Evolutionary conservation across 352 stramenopile genomes (phyloP).

Genomic region (Globisporangium paddicum): DNA sequence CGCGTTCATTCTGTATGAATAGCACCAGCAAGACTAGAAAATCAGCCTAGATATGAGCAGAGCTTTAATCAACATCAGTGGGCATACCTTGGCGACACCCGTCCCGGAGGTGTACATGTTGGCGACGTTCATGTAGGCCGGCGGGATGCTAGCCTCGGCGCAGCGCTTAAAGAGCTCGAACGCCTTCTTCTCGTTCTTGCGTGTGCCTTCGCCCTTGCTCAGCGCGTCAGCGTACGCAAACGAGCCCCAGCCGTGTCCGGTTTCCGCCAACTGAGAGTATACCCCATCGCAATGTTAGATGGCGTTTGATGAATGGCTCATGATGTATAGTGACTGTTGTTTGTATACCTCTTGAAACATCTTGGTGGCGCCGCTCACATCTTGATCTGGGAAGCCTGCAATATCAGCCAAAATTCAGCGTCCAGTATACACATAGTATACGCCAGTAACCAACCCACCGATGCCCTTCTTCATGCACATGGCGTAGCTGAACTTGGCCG

Average conservation of each 20-base stretch:
- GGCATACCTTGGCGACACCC: conserved; percentile 59
- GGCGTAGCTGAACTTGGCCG: conserved; percentile 84
- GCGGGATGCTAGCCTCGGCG: conserved; percentile 55
- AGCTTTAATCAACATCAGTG: not conserved
- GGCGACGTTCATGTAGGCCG: conserved; percentile 76
- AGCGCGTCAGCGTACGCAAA: conserved; percentile 81
- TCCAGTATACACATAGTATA: not conserved
- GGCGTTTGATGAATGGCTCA: not conserved
- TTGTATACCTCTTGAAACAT: conserved; percentile 64
- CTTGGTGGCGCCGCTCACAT: conserved; percentile 46
- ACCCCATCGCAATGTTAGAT: not conserved
- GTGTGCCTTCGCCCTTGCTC: conserved; percentile 65
- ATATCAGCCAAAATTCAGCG: not conserved
- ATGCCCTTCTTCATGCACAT: conserved; percentile 80
- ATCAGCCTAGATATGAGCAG: not conserved
- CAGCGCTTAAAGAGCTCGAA: conserved; percentile 76
- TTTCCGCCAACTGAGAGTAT: conserved; percentile 36
- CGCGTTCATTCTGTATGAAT: conserved; percentile 57
- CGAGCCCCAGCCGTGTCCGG: conserved; percentile 66
- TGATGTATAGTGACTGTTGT: not conserved
- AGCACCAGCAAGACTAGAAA: not conserved
- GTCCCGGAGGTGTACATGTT: conserved; percentile 78
- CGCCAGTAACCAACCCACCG: conserved; percentile 19
- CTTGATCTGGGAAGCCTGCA: conserved; percentile 52
- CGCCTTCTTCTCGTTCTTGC: conserved; percentile 69